Base-by-base conservation (phyloP, 2,329 filamentous ascomycete genomes). In the Atkinsonella hypoxylon region DNA sequence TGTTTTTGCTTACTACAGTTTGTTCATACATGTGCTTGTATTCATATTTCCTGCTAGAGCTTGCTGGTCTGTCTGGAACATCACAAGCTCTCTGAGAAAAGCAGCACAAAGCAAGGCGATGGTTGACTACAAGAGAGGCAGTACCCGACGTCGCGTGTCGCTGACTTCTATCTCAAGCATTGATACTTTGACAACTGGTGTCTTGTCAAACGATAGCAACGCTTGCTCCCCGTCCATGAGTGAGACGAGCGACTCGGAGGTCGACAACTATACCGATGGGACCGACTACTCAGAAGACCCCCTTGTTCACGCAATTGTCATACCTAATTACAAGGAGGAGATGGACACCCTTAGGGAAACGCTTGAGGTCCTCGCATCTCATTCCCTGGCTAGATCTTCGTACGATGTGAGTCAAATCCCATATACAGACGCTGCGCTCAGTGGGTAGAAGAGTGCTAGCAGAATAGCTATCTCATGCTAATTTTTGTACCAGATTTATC, bases 281-380 rank as follows among this genome's bases (percentile, higher is more conserved):
- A 70, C 73, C 17, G 62, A 65, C 10, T 63, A 67, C 1, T 60
- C 67, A n/a, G 67, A 73, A 8, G 57, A 57, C 40, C 68, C 68
- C 22, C 65, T 84, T 50, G 67, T 85, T 31, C 81, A 86, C 61
- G 81, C 78, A 13, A 84, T 88, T 54, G 71, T 87, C 55, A 73
- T 88, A 42, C 84, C 84, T 17, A 86, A 86, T 60, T 88, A 87
- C 68, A 85, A 85, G 64, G 84, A 88, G 63, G 82, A 87, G 51
- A 68, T 81, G 51, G 80, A 84, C 52, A 85, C 80, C 0, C 69
- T 87, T 45, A 74, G 78, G 55, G 82, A 85, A 61, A 87, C 84
- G 0, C 66, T 88, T 18, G 78, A 82, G 40, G 83, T 87, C 20
- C 66, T 87, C 53, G 82, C 82, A 5, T 82, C 76, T 31, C 84